These are phyloP conservation scores for Ostreobium quekettii DNA, from an alignment of 139 green algal genomes.

Conservation along the genomic window DNA sequence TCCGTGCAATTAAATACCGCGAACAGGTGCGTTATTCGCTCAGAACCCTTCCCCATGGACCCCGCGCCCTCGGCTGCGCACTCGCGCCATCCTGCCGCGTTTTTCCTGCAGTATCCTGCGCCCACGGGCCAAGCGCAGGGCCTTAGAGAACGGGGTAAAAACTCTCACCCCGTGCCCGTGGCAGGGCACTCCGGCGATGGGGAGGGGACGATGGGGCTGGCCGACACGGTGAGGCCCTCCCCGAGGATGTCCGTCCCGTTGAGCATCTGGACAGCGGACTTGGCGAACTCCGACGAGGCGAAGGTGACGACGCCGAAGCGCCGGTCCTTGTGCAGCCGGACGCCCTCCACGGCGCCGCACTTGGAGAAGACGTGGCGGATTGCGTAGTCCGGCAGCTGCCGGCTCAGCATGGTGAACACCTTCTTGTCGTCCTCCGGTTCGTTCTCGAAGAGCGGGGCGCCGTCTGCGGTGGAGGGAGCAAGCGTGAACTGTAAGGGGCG, in stretches of 20 bases:
- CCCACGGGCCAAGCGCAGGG: too few species aligned
- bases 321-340: slow-evolving; percentile 20
- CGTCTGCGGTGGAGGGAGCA: not conserved
- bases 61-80: too few species aligned
- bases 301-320: slow-evolving; percentile 43
- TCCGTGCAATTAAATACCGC: too few species aligned
- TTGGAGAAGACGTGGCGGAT: slow-evolving; percentile 42
- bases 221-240: not conserved
- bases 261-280: slow-evolving; percentile 28
- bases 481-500: too few species aligned
- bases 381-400: slow-evolving; percentile 42
- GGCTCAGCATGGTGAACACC: slow-evolving; percentile 38
- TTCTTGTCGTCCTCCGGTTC: not conserved
- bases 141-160: too few species aligned
- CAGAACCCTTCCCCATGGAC: too few species aligned
- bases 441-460: not conserved
- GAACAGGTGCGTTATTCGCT: too few species aligned
- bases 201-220: not conserved
- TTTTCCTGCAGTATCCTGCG: too few species aligned
- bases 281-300: slow-evolving; percentile 22
- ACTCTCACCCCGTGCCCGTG: too few species aligned
- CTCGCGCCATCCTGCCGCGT: too few species aligned
- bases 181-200: too few species aligned
- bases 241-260: slow-evolving; percentile 36
- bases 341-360: slow-evolving; percentile 21